Conservation (phyloP, 1,139 yeast species). For the Eremothecium coryli region DNA sequence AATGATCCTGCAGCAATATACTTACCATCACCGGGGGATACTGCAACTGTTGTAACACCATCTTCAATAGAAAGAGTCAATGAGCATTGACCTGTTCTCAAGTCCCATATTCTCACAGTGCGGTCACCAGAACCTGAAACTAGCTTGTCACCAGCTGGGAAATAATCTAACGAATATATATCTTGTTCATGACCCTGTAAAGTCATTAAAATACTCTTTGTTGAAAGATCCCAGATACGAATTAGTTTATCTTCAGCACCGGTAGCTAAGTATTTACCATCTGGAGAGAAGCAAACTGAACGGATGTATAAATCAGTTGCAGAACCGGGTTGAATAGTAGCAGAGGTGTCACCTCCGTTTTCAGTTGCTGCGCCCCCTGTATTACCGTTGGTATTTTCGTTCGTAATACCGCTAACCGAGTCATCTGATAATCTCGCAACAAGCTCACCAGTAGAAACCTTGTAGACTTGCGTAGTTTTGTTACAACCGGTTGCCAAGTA, state of each 20-base stretch:
- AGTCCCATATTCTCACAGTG: slow-evolving; percentile 95
- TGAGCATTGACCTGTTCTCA: slow-evolving; percentile 83
- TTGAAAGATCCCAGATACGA: slow-evolving; percentile 91
- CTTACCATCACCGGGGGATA: slow-evolving; percentile 81
- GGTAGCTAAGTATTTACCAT: slow-evolving; percentile 89
- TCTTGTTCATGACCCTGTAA: slow-evolving; percentile 96
- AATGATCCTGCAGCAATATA: slow-evolving; percentile 94
- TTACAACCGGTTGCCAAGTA: slow-evolving; percentile 96
- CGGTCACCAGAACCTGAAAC: slow-evolving; percentile 97
- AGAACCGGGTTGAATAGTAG: slow-evolving; percentile 15
- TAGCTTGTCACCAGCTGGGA: slow-evolving; percentile 89
- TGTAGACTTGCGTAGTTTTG: slow-evolving; percentile 89
- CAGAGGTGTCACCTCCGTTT: slow-evolving; percentile 21
- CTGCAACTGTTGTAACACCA: slow-evolving; percentile 97
- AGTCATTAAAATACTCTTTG: slow-evolving; percentile 78
- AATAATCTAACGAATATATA: slow-evolving; percentile 89
- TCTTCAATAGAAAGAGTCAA: slow-evolving; percentile 87
- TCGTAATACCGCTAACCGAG: slow-evolving; percentile 36
- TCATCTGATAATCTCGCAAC: slow-evolving; percentile 85
- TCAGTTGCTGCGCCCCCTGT: slow-evolving; percentile 24
- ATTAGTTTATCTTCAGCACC: slow-evolving; percentile 98
- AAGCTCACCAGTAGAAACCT: slow-evolving; percentile 84
- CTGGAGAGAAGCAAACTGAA: slow-evolving; percentile 94
- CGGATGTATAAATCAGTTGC: slow-evolving; percentile 78
- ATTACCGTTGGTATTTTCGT: slow-evolving; percentile 29